Evolutionary conservation across 2,329 filamentous ascomycete species (phyloP).

Genomic region (Didymella lethalis): DNA sequence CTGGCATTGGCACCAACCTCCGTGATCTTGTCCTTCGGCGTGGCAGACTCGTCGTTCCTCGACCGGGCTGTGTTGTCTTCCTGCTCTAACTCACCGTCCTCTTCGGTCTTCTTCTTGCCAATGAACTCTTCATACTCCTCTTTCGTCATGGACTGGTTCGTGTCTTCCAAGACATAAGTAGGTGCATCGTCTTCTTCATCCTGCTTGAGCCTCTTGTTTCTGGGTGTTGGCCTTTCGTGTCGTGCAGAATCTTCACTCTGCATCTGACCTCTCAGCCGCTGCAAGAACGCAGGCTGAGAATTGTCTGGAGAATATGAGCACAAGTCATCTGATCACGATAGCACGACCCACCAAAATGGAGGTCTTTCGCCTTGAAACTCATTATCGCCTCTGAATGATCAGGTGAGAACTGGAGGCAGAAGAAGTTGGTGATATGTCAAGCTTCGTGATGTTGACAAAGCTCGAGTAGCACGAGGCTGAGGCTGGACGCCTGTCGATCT

Average conservation of each 20-base stretch:
- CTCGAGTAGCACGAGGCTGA: constrained; percentile 13
- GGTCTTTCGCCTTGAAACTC: constrained; percentile 71
- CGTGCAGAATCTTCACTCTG: constrained; percentile 58
- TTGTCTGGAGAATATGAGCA: constrained; percentile 53
- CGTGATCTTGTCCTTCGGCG: constrained; percentile 42
- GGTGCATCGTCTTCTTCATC: constrained; percentile 79
- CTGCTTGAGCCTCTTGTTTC: constrained; percentile 57
- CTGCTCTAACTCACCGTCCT: constrained; percentile 16
- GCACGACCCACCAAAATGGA: constrained; percentile 64
- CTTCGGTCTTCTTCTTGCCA: constrained; percentile 37
- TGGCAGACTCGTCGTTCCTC: constrained; percentile 10
- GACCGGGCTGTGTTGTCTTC: constrained; percentile 17
- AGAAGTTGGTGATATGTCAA: background rate
- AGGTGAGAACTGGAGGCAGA: background rate
- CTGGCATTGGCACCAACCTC: constrained; percentile 45
- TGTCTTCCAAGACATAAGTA: constrained; percentile 75
- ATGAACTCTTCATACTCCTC: constrained; percentile 59
- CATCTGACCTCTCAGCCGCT: constrained; percentile 61
- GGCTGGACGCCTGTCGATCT: constrained; percentile 23
- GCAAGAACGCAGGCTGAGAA: constrained; percentile 59
- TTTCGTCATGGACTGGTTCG: constrained; percentile 67
- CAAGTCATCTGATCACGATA: constrained; percentile 44
- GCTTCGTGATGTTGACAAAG: constrained; percentile 9
- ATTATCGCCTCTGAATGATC: constrained; percentile 44
- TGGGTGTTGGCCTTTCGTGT: constrained; percentile 55